These are phyloP conservation scores for Halophytophthora batemanensis DNA, from an alignment of 352 stramenopile species.

Conservation along the genomic window DNA sequence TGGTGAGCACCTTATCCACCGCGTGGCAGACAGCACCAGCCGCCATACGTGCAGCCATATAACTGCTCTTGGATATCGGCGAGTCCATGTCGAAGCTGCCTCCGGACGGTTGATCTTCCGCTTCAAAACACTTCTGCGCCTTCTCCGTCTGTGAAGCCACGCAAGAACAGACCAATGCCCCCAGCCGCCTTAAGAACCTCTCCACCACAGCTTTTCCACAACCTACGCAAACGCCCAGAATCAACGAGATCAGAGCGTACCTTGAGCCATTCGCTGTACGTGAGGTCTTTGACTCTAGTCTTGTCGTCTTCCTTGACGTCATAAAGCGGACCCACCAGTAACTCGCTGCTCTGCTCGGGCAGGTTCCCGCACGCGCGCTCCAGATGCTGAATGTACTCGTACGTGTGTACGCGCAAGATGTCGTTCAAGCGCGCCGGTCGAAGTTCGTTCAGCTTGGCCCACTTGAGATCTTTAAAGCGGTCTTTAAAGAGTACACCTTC, in stretches of 20 bases:
- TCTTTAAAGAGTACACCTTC: conserved; percentile 63
- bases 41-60: conserved; percentile 46
- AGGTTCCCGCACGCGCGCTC: conserved; percentile 38
- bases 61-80: conserved; percentile 60
- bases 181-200: too few species aligned
- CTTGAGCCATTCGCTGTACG: conserved; percentile 46
- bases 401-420: conserved; percentile 59
- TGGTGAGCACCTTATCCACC: conserved; percentile 58
- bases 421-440: conserved; percentile 48
- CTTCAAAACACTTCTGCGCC: conserved; percentile 44
- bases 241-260: conserved; percentile 9
- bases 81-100: conserved; percentile 65
- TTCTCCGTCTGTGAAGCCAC: conserved; percentile 32
- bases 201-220: neutral
- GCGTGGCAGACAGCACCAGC: conserved; percentile 60
- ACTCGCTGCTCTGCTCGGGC: conserved; percentile 44
- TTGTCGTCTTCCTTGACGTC: conserved; percentile 13
- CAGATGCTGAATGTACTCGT: conserved; percentile 64
- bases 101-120: conserved; percentile 39
- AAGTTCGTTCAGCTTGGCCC: conserved; percentile 57
- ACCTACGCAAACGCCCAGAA: neutral
- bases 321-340: conserved; percentile 39
- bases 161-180: conserved; percentile 1
- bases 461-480: conserved; percentile 57
- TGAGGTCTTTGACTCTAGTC: conserved; percentile 22